These are phyloP conservation scores for Hypomontagnella submonticulosa DNA, from an alignment of 495 filamentous ascomycete genomes.

Conservation along the genomic window DNA sequence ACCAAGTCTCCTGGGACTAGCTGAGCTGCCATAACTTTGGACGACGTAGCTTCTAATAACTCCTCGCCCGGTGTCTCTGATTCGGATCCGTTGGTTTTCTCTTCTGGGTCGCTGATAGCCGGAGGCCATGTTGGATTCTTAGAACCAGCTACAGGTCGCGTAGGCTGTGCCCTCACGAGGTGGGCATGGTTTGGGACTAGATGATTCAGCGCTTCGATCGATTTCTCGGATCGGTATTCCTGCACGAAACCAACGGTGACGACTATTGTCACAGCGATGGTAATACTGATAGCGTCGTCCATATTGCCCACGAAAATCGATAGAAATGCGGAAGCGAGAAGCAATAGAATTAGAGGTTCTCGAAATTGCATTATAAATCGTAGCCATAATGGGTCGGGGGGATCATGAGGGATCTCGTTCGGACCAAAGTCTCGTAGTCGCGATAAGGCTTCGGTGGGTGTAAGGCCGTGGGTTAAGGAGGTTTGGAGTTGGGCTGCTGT, in stretches of 20 bases:
- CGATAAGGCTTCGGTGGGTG: conserved; percentile 80
- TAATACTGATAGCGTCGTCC: conserved; percentile 95
- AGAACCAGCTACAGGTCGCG: conserved; percentile 40
- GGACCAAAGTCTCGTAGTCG: conserved; percentile 83
- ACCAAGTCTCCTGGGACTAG: conserved; percentile 94
- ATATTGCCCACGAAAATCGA: conserved; percentile 94
- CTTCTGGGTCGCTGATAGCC: conserved; percentile 45
- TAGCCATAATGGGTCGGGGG: conserved; percentile 92
- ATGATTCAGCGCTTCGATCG: conserved; percentile 91
- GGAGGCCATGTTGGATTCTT: conserved; percentile 60
- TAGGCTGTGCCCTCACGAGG: conserved; percentile 72
- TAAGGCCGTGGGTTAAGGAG: conserved; percentile 83
- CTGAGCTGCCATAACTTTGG: conserved; percentile 84
- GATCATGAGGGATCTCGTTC: conserved; percentile 94
- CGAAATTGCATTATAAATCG: conserved; percentile 97
- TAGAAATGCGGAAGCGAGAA: conserved; percentile 88
- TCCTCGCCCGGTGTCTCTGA: conserved; percentile 57
- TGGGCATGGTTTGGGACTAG: conserved; percentile 95
- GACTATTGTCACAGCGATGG: conserved; percentile 94
- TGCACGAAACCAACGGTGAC: conserved; percentile 96
- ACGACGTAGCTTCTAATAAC: conserved; percentile 75
- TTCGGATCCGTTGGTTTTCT: conserved; percentile 45
- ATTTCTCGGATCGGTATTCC: conserved; percentile 97
- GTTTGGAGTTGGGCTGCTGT: conserved; percentile 81
- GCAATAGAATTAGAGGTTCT: conserved; percentile 88